Evolutionary conservation across 352 stramenopile species (phyloP).

Genomic region (Globisporangium yorkense): DNA sequence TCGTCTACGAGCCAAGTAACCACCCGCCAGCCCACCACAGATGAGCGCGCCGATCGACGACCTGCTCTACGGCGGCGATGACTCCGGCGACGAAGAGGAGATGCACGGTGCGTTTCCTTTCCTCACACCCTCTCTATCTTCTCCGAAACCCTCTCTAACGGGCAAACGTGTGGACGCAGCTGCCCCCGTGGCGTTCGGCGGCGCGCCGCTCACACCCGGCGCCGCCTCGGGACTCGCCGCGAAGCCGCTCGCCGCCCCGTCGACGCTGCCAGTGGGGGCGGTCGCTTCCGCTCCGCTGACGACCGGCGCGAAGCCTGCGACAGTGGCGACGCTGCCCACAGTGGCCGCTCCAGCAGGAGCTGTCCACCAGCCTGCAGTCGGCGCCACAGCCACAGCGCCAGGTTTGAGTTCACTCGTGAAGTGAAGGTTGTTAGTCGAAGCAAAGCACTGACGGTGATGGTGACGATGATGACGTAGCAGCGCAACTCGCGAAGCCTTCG

Average conservation of each 20-base stretch:
- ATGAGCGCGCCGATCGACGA: conserved; percentile 87
- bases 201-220: conserved; percentile 7
- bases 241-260: neutral
- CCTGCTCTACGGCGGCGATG: conserved; percentile 73
- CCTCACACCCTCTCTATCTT: neutral
- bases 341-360: neutral
- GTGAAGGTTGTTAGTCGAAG: neutral
- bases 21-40: neutral
- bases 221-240: conserved; percentile 6
- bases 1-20: neutral
- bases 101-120: conserved; percentile 45
- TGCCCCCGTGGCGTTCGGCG: conserved; percentile 16
- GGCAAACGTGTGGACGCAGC: neutral
- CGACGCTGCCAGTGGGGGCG: neutral
- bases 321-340: neutral
- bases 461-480: neutral
- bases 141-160: neutral
- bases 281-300: conserved; percentile 4
- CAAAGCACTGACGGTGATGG: neutral
- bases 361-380: neutral
- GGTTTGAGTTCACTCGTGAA: neutral
- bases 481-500: neutral
- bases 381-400: neutral
- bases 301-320: conserved; percentile 4
- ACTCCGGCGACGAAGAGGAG: conserved; percentile 76